Evolutionary conservation across 805 yeast species (phyloP), one percentile per base, ranked within the genome.

Genomic region (Lipomyces orientalis): DNA sequence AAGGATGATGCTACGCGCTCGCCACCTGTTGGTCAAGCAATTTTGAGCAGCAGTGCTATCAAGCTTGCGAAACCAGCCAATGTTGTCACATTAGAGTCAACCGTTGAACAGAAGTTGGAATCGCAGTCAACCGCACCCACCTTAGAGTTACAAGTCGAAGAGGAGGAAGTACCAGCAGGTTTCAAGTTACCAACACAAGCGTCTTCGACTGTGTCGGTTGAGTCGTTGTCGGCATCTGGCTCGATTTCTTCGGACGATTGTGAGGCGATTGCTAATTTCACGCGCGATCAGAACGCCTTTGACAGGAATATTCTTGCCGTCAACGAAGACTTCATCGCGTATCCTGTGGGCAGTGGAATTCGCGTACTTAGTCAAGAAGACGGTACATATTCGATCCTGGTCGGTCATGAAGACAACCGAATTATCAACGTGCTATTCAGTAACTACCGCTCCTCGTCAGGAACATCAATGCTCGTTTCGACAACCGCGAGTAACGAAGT

Each of bases 361-460:
- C 71, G 72, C 6, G 66, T 69, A 1, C 62, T 69, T 16, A 69
- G 72, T 37, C 72, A 69, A 35, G 62, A 54, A 22, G 66, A 67
- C 33, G 72, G 72, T 9, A 54, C 71, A 9, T 64, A 33, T 35
- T 39, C 66, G 14, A 64, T 66, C 6, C 31, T 69, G 54, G 54
- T 43, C 16, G 72, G 72, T 34, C 72, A 69, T 37, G 67, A 66
- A 29, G 69, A 68, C 33, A 46, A 57, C 34, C 59, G 64, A 52
- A 64, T 69, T 29, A 65, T 61, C 43, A 61, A 69, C 43, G 29
- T 69, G 19, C 43, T 55, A n/a, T 64, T 69, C 33, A 65, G 62
- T 58, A 61, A 35, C 33, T 54, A 43, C 46, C 64, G 19, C 14
- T 62, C 71, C 10, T 34, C 60, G 14, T 19, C 57, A 9, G 72